Conservation (phyloP, 371 early-diverging fungal species). For the Mortierella sp. region DNA sequence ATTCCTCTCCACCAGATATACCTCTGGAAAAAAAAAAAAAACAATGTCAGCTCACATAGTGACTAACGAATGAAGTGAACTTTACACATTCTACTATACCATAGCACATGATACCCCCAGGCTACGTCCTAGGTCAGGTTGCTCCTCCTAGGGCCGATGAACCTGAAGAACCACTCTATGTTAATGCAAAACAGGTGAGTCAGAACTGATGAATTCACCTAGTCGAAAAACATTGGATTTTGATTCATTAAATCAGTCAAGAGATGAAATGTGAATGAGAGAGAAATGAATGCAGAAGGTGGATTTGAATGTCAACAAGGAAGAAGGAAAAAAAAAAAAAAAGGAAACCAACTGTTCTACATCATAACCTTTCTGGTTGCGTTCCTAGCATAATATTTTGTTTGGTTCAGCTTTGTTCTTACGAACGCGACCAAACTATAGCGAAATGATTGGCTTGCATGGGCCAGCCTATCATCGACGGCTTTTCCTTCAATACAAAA, state of each 20-base stretch:
- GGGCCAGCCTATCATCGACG: slow-evolving; percentile 41
- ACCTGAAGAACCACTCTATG: slow-evolving; percentile 78
- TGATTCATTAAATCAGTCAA: neutral
- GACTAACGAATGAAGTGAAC: neutral
- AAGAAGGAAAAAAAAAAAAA: neutral
- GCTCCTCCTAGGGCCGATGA: slow-evolving; percentile 56
- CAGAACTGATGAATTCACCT: too few relatives aligned
- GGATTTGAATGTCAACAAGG: neutral
- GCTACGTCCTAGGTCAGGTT: slow-evolving; percentile 37
- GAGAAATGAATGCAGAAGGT: neutral
- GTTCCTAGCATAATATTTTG: slow-evolving; percentile 14
- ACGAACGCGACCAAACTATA: slow-evolving; percentile 42
- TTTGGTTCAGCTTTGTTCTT: slow-evolving; percentile 33
- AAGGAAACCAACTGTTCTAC: neutral
- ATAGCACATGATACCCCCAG: slow-evolving; percentile 41
- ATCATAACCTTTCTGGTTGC: neutral
- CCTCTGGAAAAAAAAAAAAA: neutral
- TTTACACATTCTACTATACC: neutral
- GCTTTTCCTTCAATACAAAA: neutral
- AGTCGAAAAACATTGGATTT: neutral
- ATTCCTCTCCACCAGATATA: neutral
- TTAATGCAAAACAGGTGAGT: slow-evolving; percentile 88
- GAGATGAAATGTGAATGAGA: neutral
- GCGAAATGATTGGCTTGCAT: slow-evolving; percentile 45
- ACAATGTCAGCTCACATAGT: neutral